phyloP scores from a whole-genome alignment of 129 eudicot species.

The Lactuca sativa region DNA sequence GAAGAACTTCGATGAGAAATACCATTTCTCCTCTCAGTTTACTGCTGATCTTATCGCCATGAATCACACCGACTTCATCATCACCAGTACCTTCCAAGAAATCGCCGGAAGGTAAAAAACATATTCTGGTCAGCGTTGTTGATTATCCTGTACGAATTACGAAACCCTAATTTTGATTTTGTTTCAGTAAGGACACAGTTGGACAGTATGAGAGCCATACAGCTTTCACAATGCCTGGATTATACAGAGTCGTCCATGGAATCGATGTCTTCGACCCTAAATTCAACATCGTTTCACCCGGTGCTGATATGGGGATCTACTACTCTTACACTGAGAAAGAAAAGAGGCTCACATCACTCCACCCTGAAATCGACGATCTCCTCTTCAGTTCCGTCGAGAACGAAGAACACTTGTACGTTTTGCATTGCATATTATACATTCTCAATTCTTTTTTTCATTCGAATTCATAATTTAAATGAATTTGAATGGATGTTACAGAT shows the following conservation, averaged over 20 bases:
- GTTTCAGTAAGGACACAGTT: constrained; percentile 29
- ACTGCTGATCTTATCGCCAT: constrained; percentile 34
- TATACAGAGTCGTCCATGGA: constrained; percentile 38
- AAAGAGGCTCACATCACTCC: constrained; percentile 20
- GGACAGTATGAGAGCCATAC: constrained; percentile 37
- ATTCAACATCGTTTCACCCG: constrained; percentile 36
- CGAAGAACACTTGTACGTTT: constrained; percentile 34
- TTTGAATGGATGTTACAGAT: constrained; percentile 26
- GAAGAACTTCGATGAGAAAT: constrained; percentile 80
- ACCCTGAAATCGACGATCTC: constrained; percentile 35
- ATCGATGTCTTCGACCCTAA: constrained; percentile 35
- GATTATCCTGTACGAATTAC: neutral
- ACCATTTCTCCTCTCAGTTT: constrained; percentile 37
- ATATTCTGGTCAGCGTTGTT: neutral
- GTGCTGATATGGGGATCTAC: constrained; percentile 30
- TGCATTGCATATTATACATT: neutral
- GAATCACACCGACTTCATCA: constrained; percentile 38
- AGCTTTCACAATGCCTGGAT: constrained; percentile 35
- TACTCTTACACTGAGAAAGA: constrained; percentile 25
- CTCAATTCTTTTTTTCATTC: neutral
- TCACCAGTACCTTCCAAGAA: constrained; percentile 72
- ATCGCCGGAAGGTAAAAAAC: constrained; percentile 51
- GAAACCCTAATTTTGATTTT: neutral
- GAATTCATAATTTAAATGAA: neutral
- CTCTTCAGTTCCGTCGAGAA: constrained; percentile 28